These are phyloP conservation scores for Pseudocercospora eumusae DNA, from an alignment of 2,329 filamentous ascomycete species.

Conservation along the genomic window DNA sequence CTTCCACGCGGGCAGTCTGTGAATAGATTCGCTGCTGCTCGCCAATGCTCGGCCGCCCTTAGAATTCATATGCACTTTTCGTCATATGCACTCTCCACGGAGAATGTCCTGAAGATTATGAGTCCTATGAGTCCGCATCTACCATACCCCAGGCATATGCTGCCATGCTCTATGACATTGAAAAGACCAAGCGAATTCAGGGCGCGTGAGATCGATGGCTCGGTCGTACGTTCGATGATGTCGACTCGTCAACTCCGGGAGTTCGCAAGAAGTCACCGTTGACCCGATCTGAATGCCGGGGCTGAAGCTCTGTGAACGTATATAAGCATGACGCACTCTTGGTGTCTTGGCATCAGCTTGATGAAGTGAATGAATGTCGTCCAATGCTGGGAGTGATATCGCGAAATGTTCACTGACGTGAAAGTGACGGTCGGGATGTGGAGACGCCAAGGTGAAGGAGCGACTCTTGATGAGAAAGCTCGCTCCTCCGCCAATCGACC, in stretches of 20 bases:
- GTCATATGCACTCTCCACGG: background rate
- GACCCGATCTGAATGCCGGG: no score
- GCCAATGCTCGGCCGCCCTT: background rate
- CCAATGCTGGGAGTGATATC: background rate
- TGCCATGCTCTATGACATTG: no score
- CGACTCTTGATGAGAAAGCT: background rate
- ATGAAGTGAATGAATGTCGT: background rate
- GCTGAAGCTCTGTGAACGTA: background rate
- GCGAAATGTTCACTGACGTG: background rate
- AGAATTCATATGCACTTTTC: background rate
- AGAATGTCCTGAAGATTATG: background rate
- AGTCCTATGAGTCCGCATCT: background rate
- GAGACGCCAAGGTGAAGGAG: slow-evolving; percentile 1
- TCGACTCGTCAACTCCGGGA: no score
- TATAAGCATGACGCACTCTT: background rate
- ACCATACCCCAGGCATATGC: no score
- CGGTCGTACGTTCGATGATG: no score
- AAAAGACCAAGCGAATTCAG: no score
- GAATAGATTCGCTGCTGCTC: background rate
- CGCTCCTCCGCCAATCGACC: slow-evolving; percentile 5
- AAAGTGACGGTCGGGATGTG: background rate
- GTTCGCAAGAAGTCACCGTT: no score
- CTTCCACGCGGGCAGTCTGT: background rate
- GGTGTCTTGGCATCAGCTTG: background rate
- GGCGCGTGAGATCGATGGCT: no score